Evolutionary conservation across 164 flowering plant genomes (phyloP).

Genomic region (Liquidambar formosana): DNA sequence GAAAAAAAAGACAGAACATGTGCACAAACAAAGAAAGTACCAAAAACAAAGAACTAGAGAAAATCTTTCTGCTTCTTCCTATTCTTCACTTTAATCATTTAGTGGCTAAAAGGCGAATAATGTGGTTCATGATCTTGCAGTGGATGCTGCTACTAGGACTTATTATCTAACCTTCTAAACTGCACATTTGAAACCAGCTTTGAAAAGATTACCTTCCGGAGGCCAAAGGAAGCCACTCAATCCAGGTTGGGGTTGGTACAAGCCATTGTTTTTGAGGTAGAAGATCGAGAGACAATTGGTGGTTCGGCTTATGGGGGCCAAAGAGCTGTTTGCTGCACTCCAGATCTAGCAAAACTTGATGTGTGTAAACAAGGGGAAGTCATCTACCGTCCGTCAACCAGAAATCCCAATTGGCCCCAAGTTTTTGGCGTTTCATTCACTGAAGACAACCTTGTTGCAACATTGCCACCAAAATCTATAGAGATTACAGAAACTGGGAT

Average conservation of each 20-base stretch:
- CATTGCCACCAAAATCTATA: slow-evolving; percentile 54
- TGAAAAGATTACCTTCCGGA: slow-evolving; percentile 73
- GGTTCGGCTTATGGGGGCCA: slow-evolving; percentile 99
- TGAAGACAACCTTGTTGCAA: slow-evolving; percentile 45
- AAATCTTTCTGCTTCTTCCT: no score
- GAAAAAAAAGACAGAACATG: no score
- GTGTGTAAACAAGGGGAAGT: slow-evolving; percentile 76
- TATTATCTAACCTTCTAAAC: neutral
- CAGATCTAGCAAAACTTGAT: slow-evolving; percentile 90
- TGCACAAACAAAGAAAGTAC: no score
- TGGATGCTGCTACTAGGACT: neutral
- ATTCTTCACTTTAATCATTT: neutral
- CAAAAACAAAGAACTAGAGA: no score
- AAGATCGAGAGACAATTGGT: slow-evolving; percentile 86
- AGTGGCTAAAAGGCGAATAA: neutral
- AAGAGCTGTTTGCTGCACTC: slow-evolving; percentile 93
- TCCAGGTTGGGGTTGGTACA: slow-evolving; percentile 61
- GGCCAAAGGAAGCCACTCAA: slow-evolving; percentile 51
- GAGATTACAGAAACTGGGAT: slow-evolving; percentile 85
- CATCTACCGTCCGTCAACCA: slow-evolving; percentile 70
- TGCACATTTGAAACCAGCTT: slow-evolving; percentile 51
- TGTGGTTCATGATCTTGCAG: neutral
- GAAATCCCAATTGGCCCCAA: slow-evolving; percentile 82
- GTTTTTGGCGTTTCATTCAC: slow-evolving; percentile 62
- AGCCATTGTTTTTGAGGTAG: slow-evolving; percentile 92